A percentile compares a stretch with the other conserved stretches of the same genome.
Conservation (phyloP, 108 stramenopile species). For the Epithemia pelagica region DNA sequence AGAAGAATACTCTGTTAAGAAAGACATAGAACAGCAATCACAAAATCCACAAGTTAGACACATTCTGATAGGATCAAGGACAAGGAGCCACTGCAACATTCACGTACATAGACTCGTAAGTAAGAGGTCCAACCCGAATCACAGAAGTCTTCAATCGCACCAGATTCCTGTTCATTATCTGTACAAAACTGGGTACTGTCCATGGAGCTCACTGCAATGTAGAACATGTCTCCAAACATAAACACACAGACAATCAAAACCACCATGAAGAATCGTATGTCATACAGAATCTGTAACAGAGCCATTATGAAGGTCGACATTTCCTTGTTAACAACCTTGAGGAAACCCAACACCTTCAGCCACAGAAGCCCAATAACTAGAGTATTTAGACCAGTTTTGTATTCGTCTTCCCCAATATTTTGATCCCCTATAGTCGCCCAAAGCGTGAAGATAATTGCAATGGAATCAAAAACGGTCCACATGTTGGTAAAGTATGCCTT, state of each 20-base stretch:
- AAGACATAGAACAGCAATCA: too few relatives aligned
- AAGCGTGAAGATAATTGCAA: constrained; percentile 11
- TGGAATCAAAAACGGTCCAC: constrained; percentile 26
- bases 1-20: constrained; percentile 9
- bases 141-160: constrained; percentile 18
- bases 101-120: background rate
- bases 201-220: constrained; percentile 9
- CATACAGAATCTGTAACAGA: constrained; percentile 19
- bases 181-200: background rate
- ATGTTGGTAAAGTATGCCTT: constrained; percentile 7
- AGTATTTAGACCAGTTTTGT: constrained; percentile 15
- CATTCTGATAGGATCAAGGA: too few relatives aligned
- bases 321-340: constrained; percentile 40
- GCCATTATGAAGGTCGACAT: constrained; percentile 49
- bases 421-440: background rate
- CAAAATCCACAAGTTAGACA: too few relatives aligned
- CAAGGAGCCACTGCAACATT: too few relatives aligned
- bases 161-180: constrained; percentile 4
- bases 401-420: background rate
- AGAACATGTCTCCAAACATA: constrained; percentile 30
- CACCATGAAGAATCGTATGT: constrained; percentile 23
- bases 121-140: background rate
- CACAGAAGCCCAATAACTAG: constrained; percentile 35
- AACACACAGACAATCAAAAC: constrained; percentile 25
- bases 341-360: constrained; percentile 32